Evolutionary conservation across 352 stramenopile species (phyloP), one percentile per base, ranked within the genome.

Genomic region (Phytophthora fragariae): DNA sequence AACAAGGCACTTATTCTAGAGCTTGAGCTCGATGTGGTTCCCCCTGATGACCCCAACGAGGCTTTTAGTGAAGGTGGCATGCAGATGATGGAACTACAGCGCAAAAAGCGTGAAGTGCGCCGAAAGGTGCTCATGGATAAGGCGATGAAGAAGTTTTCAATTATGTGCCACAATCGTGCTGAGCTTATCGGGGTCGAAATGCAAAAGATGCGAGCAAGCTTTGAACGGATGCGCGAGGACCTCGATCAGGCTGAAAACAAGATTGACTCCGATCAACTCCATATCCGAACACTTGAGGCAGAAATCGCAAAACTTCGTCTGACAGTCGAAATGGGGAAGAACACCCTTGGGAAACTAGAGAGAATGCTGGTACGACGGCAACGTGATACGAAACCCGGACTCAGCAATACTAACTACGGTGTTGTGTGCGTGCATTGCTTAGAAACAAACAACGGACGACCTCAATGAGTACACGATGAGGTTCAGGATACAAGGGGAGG

Each of bases 51-150:
- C 5, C 76, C 83, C 3, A 75, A 80, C 10, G 61, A 68, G 44
- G 35, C 31, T 5, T 14, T 29, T 1, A 41, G 19, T 44, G 66
- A 73, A 56, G 62, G 67, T n/a, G 50, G 72, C 24, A 56, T 78
- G 15, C 72, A 76, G 11, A 83, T 86, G 15, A 83, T 85, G 4
- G 86, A 94, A 15, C 44, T 94, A 24, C 75, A 91, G 17, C 84
- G 80, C n/a, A 88, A 88, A 72, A 93, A 93, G 65, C 79, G 84
- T 17, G 85, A 93, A 57, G 78, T 95, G 33, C 83, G 83, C 0
- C 84, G 83, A 54, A 91, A 92, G 55, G 82, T 92, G 21, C 60
- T 91, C 27, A 80, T 91, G 82, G 88, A 95, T 35, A 92, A 91
- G 65, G 76, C 77, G 9, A 86, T 92, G 75, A 88, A 90, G 17